Percentiles rank a stretch among this genome's conserved stretches.
Evolutionary conservation across 768 basidiomycete species (phyloP).

Genomic region (Suillus sp.): DNA sequence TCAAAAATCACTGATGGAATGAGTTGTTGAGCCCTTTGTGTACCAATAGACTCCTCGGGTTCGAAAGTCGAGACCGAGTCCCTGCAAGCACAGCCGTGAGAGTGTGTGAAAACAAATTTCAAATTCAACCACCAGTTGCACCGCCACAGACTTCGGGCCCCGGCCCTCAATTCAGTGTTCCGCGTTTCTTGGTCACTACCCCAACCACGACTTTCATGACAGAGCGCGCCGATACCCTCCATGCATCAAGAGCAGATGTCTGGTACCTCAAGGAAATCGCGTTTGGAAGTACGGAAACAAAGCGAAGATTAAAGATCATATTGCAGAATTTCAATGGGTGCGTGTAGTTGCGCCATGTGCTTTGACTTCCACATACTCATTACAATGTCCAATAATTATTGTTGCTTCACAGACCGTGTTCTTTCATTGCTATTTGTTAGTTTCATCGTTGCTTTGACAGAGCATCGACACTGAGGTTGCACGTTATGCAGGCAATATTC

Average conservation of each 20-base stretch:
- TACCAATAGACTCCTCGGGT: too few species aligned
- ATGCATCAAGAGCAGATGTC: conserved; percentile 48
- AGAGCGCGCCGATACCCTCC: conserved; percentile 20
- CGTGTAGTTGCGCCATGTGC: conserved; percentile 24
- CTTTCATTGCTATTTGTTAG: conserved; percentile 87
- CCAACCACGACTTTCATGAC: conserved; percentile 18
- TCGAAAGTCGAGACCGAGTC: too few species aligned
- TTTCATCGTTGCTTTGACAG: conserved; percentile 1
- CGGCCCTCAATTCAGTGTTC: too few species aligned
- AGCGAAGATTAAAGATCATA: conserved; percentile 57
- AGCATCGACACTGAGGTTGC: conserved; percentile 8
- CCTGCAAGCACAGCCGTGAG: too few species aligned
- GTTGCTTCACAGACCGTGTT: conserved; percentile 68
- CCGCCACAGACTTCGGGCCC: not conserved
- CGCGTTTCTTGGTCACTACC: conserved; percentile 3
- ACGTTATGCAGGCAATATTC: conserved; percentile 68
- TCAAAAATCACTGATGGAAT: too few species aligned
- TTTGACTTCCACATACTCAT: not conserved
- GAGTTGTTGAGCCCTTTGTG: too few species aligned
- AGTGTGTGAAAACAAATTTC: not conserved
- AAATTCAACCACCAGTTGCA: not conserved
- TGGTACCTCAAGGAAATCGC: conserved; percentile 76
- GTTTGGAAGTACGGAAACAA: conserved; percentile 42
- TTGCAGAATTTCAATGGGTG: conserved; percentile 87
- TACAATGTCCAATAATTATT: not conserved